A percentile compares a stretch with the other conserved stretches of the same genome.
phyloP scores from a whole-genome alignment of 495 filamentous ascomycete species.

The Annulohypoxylon stygium region DNA sequence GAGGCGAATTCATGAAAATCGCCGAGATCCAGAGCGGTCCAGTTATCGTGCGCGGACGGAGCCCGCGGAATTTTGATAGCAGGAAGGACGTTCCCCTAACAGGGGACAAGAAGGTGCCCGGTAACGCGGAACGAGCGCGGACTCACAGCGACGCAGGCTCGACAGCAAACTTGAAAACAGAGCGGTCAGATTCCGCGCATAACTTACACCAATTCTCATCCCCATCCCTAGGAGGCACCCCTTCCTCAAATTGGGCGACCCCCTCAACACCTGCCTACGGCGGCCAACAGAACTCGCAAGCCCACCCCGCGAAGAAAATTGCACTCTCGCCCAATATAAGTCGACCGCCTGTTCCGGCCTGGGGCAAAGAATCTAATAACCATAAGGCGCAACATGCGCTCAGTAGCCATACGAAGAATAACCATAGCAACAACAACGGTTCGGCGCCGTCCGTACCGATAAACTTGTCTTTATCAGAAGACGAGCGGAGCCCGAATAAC shows the following conservation, averaged over 20 bases:
- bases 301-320: constrained; percentile 54
- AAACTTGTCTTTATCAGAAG: constrained; percentile 80
- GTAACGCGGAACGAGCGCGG: constrained; percentile 43
- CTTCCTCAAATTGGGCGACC: constrained; percentile 39
- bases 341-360: constrained; percentile 54
- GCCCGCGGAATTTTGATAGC: constrained; percentile 76
- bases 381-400: constrained; percentile 35
- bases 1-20: constrained; percentile 69
- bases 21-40: constrained; percentile 74
- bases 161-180: constrained; percentile 50
- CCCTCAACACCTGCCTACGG: constrained; percentile 34
- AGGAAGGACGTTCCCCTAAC: constrained; percentile 74
- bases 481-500: constrained; percentile 70
- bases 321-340: constrained; percentile 53
- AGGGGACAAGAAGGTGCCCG: constrained; percentile 56
- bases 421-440: constrained; percentile 31
- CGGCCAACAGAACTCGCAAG: constrained; percentile 39
- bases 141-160: constrained; percentile 49
- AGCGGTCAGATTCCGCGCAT: constrained; percentile 51
- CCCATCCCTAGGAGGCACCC: constrained; percentile 49
- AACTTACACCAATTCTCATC: constrained; percentile 52
- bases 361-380: constrained; percentile 46
- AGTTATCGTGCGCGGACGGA: constrained; percentile 76
- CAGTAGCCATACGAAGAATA: constrained; percentile 45
- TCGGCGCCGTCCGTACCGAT: constrained; percentile 66